phyloP scores from a whole-genome alignment of 768 basidiomycete genomes.

The Gyrodon lividus region DNA sequence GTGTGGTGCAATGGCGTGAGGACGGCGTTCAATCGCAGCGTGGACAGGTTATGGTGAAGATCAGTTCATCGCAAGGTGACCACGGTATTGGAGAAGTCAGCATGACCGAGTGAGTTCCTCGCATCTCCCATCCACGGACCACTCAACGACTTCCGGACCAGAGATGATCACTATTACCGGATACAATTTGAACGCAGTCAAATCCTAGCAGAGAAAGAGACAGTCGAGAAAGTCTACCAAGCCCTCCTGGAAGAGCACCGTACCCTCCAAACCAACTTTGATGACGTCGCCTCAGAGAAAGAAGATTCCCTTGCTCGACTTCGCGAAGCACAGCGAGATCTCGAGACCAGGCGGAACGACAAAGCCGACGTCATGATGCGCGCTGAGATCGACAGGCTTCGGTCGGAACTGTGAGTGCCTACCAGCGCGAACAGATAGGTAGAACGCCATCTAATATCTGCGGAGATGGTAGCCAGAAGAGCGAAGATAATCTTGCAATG shows the following conservation, averaged over 20 bases:
- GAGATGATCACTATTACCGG: slow-evolving; percentile 87
- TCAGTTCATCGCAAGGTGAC: slow-evolving; percentile 49
- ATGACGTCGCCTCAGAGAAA: slow-evolving; percentile 75
- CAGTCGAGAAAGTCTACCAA: slow-evolving; percentile 80
- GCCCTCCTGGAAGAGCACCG: slow-evolving; percentile 74
- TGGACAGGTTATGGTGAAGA: slow-evolving; percentile 72
- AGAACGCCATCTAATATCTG: slow-evolving; percentile 22
- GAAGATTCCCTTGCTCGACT: slow-evolving; percentile 69
- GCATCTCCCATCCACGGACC: slow-evolving; percentile 4
- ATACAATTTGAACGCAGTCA: slow-evolving; percentile 80
- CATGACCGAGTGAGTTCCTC: slow-evolving; percentile 74
- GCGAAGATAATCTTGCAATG: slow-evolving; percentile 85
- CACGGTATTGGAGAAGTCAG: slow-evolving; percentile 52
- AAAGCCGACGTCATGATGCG: slow-evolving; percentile 77
- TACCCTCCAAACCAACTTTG: slow-evolving; percentile 68
- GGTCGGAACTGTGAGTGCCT: slow-evolving; percentile 76
- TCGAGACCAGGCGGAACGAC: slow-evolving; percentile 59
- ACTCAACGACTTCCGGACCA: slow-evolving; percentile 30
- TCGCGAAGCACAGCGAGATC: slow-evolving; percentile 57
- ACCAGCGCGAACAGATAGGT: background rate
- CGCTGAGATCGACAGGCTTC: slow-evolving; percentile 78
- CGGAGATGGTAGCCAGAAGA: slow-evolving; percentile 72
- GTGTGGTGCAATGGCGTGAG: background rate
- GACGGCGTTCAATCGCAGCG: background rate
- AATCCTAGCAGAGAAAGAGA: slow-evolving; percentile 81